Evolutionary conservation across 2,329 filamentous ascomycete genomes (phyloP).

Genomic region (Ilyonectria destructans): DNA sequence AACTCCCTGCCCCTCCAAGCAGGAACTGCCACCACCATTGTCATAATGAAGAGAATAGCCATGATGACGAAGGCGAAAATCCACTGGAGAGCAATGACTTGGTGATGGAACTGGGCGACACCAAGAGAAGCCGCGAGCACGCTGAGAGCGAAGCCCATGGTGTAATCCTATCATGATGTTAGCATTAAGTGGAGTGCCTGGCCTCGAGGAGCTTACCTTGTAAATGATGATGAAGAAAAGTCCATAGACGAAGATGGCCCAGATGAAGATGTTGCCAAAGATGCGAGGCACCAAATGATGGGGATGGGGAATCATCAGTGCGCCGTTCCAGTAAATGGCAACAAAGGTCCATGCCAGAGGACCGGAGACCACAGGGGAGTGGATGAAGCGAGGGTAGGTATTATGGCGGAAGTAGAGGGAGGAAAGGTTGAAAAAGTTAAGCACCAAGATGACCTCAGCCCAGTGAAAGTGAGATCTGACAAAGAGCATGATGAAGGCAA

Average conservation of each 20-base stretch:
- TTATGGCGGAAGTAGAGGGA: slow-evolving; percentile 87
- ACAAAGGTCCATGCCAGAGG: slow-evolving; percentile 90
- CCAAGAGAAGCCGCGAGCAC: slow-evolving; percentile 83
- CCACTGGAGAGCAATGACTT: slow-evolving; percentile 88
- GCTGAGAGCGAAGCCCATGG: slow-evolving; percentile 85
- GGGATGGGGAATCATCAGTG: slow-evolving; percentile 82
- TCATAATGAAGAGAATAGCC: slow-evolving; percentile 79
- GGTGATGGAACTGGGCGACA: slow-evolving; percentile 81
- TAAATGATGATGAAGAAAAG: slow-evolving; percentile 81
- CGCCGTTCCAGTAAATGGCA: slow-evolving; percentile 91
- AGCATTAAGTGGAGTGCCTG: slow-evolving; percentile 25
- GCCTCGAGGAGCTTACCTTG: slow-evolving; percentile 68
- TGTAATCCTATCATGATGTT: slow-evolving; percentile 69
- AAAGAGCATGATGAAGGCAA: slow-evolving; percentile 88
- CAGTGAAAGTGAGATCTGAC: slow-evolving; percentile 82
- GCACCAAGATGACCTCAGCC: slow-evolving; percentile 81
- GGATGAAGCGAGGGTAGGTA: slow-evolving; percentile 81
- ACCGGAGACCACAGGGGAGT: slow-evolving; percentile 81
- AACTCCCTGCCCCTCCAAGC: slow-evolving; percentile 73
- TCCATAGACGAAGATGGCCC: slow-evolving; percentile 85
- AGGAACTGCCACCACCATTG: slow-evolving; percentile 76
- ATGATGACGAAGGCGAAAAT: slow-evolving; percentile 93
- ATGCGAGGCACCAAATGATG: slow-evolving; percentile 80
- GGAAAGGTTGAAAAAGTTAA: slow-evolving; percentile 88
- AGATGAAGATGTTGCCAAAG: slow-evolving; percentile 90